phyloP scores from a whole-genome alignment of 257 asterid species.

The Hygrophila difformis region DNA sequence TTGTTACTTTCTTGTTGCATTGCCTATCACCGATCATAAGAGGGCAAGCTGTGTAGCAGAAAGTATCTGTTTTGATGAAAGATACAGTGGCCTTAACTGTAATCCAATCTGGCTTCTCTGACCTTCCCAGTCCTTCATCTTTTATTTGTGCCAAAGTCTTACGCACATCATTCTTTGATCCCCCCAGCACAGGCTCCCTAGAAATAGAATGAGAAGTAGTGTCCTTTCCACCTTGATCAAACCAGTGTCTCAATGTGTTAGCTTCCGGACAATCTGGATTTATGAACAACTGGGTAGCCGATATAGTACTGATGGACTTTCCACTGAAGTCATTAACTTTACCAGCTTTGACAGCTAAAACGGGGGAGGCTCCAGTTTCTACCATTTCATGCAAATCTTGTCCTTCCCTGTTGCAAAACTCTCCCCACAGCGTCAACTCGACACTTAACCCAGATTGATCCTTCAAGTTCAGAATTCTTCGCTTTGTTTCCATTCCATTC shows the following conservation, averaged over 20 bases:
- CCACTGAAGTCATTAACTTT: slow-evolving; percentile 88
- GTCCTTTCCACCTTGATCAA: slow-evolving; percentile 68
- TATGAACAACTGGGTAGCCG: slow-evolving; percentile 79
- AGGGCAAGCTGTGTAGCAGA: slow-evolving; percentile 94
- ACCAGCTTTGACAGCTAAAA: slow-evolving; percentile 88
- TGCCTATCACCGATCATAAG: slow-evolving; percentile 86
- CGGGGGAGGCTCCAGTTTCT: slow-evolving; percentile 59
- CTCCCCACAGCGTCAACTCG: slow-evolving; percentile 95
- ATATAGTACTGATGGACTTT: slow-evolving; percentile 76
- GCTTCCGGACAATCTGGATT: slow-evolving; percentile 77
- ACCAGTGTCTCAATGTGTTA: slow-evolving; percentile 54
- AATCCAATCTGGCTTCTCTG: slow-evolving; percentile 91
- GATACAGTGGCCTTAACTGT: slow-evolving; percentile 73
- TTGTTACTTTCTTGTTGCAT: slow-evolving; percentile 77
- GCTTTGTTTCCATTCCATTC: slow-evolving; percentile 96
- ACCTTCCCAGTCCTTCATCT: slow-evolving; percentile 90
- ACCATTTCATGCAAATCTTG: slow-evolving; percentile 58
- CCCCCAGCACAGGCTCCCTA: slow-evolving; percentile 52
- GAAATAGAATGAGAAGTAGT: slow-evolving; percentile 69
- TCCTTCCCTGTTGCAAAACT: slow-evolving; percentile 87
- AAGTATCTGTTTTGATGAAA: slow-evolving; percentile 71
- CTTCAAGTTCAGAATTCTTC: slow-evolving; percentile 70
- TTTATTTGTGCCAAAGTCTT: slow-evolving; percentile 69
- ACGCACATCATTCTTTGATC: slow-evolving; percentile 59
- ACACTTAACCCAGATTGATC: slow-evolving; percentile 74